Base-by-base conservation (phyloP, 495 filamentous ascomycete genomes). In the Aspergillus kassunensis region DNA sequence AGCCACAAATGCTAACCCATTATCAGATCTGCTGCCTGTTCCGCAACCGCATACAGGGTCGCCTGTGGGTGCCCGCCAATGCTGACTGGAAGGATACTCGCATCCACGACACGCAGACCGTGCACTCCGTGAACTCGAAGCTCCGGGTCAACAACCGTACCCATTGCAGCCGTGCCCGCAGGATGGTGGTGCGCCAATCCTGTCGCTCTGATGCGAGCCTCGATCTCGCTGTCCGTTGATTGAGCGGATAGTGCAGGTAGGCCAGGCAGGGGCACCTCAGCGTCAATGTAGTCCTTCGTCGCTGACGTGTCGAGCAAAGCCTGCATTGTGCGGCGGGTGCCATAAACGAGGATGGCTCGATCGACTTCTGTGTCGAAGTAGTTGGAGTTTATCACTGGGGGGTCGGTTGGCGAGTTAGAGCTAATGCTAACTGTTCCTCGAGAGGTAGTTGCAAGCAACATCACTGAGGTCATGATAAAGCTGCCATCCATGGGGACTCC, bases 121-220 rank as follows among this genome's bases (percentile, higher is more conserved):
- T n/a, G n/a, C n/a, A n/a, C n/a, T n/a, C n/a, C n/a, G 27, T 6
- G 5, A 5, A 29, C 27, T 6, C 49, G 37, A 7, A 51, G 29
- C 16, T 51, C 39, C 4, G 39, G 2, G 21, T 44, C 49, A 12
- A 51, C 49, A n/a, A 51, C 49, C 19, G 34, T 51, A 4, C 49
- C 49, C 49, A 51, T 51, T 0, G 49, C 37, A 1, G 37, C 21
- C 18, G 49, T 43, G 1, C 49, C 49, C 0, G 40, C 15, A 10
- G 49, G 39, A 36, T 51, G 49, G 21, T 51, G 31, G 19, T 51
- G 49, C 7, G 40, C n/a, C n/a, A n/a, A n/a, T n/a, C n/a, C n/a
- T n/a, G n/a, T n/a, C n/a, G n/a, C n/a, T n/a, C n/a, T n/a, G n/a
- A n/a, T n/a, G n/a, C n/a, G n/a, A n/a, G n/a, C n/a, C n/a, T n/a